Percentiles rank a stretch among this genome's conserved stretches.
Conservation (phyloP, 2,329 filamentous ascomycete species). For the Fusarium sp. region DNA sequence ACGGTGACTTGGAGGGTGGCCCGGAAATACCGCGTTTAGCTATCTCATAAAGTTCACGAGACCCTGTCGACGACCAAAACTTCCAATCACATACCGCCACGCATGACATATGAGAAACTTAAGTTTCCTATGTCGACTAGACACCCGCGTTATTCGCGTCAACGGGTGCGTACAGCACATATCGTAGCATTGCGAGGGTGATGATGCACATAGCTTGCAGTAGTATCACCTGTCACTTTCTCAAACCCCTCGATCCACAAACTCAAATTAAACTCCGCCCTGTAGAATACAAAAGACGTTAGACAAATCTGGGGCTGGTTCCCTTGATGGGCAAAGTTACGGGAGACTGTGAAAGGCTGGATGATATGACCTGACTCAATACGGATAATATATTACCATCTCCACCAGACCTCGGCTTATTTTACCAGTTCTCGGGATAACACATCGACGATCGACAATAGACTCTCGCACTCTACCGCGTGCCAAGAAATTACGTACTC, state of each 20-base stretch:
- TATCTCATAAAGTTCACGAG: neutral
- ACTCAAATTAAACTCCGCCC: neutral
- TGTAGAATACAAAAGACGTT: neutral
- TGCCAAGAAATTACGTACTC: neutral
- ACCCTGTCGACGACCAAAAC: neutral
- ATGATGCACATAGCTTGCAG: neutral
- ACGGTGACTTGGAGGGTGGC: neutral
- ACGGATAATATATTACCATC: neutral
- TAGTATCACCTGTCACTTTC: neutral
- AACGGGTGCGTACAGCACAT: neutral
- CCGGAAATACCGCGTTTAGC: neutral
- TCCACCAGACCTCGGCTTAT: neutral
- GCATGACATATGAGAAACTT: neutral
- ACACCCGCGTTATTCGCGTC: neutral
- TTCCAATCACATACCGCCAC: neutral
- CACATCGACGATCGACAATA: neutral
- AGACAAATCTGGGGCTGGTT: neutral
- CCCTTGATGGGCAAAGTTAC: neutral
- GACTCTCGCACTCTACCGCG: neutral
- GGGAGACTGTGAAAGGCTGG: neutral
- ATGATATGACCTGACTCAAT: neutral
- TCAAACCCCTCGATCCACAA: neutral
- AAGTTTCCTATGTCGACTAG: rapidly evolving
- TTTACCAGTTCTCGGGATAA: neutral
- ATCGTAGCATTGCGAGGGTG: neutral